These are phyloP conservation scores for Akanthomyces dipterigenus DNA, from an alignment of 2,329 filamentous ascomycete genomes.

Conservation along the genomic window DNA sequence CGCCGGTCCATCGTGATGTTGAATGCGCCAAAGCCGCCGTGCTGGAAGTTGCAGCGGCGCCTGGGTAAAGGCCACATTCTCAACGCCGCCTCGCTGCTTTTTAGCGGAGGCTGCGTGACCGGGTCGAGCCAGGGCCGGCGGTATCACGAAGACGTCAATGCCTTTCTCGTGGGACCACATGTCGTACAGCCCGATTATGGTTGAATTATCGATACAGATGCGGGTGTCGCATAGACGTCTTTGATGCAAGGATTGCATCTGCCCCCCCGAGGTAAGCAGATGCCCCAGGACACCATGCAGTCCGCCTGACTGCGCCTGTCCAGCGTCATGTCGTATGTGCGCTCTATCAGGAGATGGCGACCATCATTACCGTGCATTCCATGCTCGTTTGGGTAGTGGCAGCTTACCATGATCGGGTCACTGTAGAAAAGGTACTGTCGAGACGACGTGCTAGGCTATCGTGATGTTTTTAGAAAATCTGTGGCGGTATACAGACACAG, in stretches of 20 bases:
- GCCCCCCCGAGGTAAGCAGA: not conserved
- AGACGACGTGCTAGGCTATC: no score
- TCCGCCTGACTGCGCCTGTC: not conserved
- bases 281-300: not conserved
- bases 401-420: no score
- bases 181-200: no score
- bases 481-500: no score
- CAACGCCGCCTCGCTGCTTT: slow-evolving; percentile 4
- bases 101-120: slow-evolving; percentile 6
- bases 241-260: slow-evolving; percentile 12
- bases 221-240: not conserved
- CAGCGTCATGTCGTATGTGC: slow-evolving; percentile 3
- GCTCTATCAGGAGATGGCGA: not conserved
- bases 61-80: slow-evolving; percentile 4
- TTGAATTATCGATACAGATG: no score
- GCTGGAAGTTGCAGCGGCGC: slow-evolving; percentile 13
- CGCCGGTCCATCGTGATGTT: slow-evolving; percentile 12
- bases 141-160: slow-evolving; percentile 16
- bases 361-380: no score
- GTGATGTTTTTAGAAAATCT: no score
- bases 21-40: slow-evolving; percentile 12
- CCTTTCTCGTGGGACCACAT: slow-evolving; percentile 5
- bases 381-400: no score
- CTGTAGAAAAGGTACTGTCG: no score
- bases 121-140: slow-evolving; percentile 12